phyloP scores from a whole-genome alignment of 225 moss, liverwort and hornwort genomes.

The Neckera pumila region DNA sequence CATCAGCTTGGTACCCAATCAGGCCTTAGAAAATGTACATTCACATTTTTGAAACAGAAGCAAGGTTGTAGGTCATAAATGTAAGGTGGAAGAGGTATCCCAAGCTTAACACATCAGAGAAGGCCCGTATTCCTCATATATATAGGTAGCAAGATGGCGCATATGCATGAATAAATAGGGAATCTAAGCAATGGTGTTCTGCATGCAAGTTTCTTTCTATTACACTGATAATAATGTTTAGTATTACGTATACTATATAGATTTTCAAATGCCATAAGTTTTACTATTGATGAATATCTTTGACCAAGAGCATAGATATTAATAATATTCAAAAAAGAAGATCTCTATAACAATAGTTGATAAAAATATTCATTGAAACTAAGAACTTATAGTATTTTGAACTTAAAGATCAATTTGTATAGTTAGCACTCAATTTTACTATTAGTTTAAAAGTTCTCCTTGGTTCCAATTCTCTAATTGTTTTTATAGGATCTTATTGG shows the following conservation, averaged over 20 bases:
- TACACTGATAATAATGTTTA: background rate
- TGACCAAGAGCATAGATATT: background rate
- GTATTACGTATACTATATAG: rapidly evolving
- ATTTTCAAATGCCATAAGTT: background rate
- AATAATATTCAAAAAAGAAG: background rate
- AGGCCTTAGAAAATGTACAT: rapidly evolving
- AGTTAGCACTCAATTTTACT: background rate
- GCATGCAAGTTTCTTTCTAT: rapidly evolving
- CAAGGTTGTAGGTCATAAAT: no score
- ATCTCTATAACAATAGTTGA: background rate
- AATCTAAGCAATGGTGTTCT: rapidly evolving
- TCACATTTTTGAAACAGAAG: background rate
- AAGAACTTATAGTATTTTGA: background rate
- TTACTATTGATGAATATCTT: no score
- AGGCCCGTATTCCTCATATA: rapidly evolving
- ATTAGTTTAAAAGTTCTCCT: background rate
- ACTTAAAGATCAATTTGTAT: background rate
- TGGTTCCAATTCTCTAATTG: background rate
- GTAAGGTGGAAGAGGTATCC: background rate
- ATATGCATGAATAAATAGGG: background rate
- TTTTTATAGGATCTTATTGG: background rate
- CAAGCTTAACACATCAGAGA: rapidly evolving
- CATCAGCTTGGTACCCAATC: background rate
- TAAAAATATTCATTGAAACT: background rate
- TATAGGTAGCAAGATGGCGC: background rate